Evolutionary conservation across 768 basidiomycete genomes (phyloP), one percentile per base, ranked within the genome.

Genomic region (Lactifluus hygrophoroides): DNA sequence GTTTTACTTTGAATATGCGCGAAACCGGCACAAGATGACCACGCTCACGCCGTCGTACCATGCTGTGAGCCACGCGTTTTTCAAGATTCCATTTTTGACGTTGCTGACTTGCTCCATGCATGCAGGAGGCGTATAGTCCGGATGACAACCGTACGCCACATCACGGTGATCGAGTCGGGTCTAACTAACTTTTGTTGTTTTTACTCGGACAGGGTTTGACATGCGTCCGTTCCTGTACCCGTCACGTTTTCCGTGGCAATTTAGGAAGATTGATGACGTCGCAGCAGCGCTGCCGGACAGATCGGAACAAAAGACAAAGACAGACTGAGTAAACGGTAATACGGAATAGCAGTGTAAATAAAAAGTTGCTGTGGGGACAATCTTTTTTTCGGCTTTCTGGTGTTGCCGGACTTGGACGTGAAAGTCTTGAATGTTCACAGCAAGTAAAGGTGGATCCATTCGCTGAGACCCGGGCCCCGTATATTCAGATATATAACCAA

Each of bases 1-100:
- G 38, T 99, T 99, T 77, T 98, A 91, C 76, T 95, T 94, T 65
- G 93, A 96, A 70, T 85, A 99, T 65, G 96, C 96, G 0, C 78
- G 94, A 53, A 99, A 99, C 70, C 75, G 94, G 46, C 96, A 98
- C 75, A 99, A 99, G 81, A 98, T 99, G 94, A 95, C 94, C 25
- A 95, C 92, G 0, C 69, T 96, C 61, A 96, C 94, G 2, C 94
- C 94, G 1, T 80, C 91, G 1, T 96, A 96, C 67, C 94, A 96
- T 69, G 94, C 94, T 48, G 95, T 88, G 62, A 67, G 90, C 77
- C 10, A 23, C 8, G 11, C 11, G 19, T 9, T 16, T 21, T 40
- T 42, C 17, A 3, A 16, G 2, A 13, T 13, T 16, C 3, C n/a
- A n/a, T 30, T 46, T 19, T 8, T 9, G 34, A 14, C 1, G 6